Base-by-base conservation (phyloP, 768 basidiomycete genomes). In the Serendipita sp. region DNA sequence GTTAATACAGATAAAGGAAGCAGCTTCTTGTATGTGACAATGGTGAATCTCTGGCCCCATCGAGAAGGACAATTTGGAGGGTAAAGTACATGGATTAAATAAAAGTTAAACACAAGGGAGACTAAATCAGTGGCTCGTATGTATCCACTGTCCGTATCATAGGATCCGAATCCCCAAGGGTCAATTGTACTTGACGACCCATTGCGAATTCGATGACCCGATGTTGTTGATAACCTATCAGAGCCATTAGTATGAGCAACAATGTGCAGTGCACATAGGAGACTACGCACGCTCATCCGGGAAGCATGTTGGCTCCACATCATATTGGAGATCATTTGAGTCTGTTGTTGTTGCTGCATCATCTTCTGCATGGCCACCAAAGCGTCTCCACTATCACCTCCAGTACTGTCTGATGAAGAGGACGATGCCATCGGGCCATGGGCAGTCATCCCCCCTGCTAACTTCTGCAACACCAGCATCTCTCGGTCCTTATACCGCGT, bases 281-380 rank as follows among this genome's bases (percentile, higher is more conserved):
- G 32, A 32, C 10, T 5, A 60, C 56, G 4, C 34, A 60, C 56
- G 16, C 24, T n/a, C 56, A 60, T 60, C 16, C 56, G 3, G 8
- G 56, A 4, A 37, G 56, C 56, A 60, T 60, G 56, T n/a, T 60
- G 56, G 28, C 56, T 60, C 56, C 56, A 60, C 56, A 60, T 60
- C 56, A 60, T 60, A n/a, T 60, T 60, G 24, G 56, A 60, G 35
- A 60, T 16, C 56, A 60, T 60, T 60, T 60, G 56, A n/a, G 56
- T 60, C 56, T 60, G 56, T 28, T 60, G 56, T 32, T 60, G 56
- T 32, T 60, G 56, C 56, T 28, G 18, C 24, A 60, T 30, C 56
- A 60, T 60, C 56, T 60, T 60, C n/a, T 60, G 56, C 56, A 60
- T 60, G 3, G 56, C 56, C 24, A 28, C 4, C 56, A 60, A 60